Evolutionary conservation across 1,284 basidiomycete genomes (phyloP), one percentile per base, ranked within the genome.

Genomic region (Apiotrichum sp.): DNA sequence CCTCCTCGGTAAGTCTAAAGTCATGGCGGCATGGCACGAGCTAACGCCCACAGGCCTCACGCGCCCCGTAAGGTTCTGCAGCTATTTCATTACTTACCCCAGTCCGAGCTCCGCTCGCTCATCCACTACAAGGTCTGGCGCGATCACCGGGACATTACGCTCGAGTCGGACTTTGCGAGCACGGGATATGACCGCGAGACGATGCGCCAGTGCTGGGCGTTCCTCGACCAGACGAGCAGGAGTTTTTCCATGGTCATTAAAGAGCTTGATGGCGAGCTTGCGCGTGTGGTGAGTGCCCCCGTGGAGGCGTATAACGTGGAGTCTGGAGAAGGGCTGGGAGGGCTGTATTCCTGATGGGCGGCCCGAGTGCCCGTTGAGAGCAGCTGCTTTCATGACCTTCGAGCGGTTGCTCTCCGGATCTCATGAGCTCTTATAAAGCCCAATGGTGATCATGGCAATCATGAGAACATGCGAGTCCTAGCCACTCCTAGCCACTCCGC

Each of bases 211-310:
- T 98, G 93, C 72, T 98, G 93, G 95, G 78, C 83, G 4, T 87
- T 95, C 67, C 80, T 98, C 54, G 93, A 97, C 80, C 63, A 81
- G 74, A 96, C 93, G 9, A 92, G 89, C 64, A 79, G 93, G 58
- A 91, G 87, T 76, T 99, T 97, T 66, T 82, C 92, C 3, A 86
- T 89, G 7, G 95, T 98, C 64, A 93, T 98, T 72, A 97, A 96
- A 78, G 91, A 98, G 78, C 80, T 98, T 10, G 93, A 98, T 50
- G 95, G 93, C 2, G 95, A 98, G 71, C 79, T 98, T 57, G 90
- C 92, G 4, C 80, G 95, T 58, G 88, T 88, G 47, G 93, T 93
- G 13, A 38, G 36, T 38, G 22, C 22, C 22, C 22, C 22, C 22
- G 22, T 22, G 22, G 22, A 22, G 22, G 22, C 22, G 22, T 22